These are phyloP conservation scores for Iris pallida DNA, from an alignment of 116 monocot genomes.

Conservation along the genomic window DNA sequence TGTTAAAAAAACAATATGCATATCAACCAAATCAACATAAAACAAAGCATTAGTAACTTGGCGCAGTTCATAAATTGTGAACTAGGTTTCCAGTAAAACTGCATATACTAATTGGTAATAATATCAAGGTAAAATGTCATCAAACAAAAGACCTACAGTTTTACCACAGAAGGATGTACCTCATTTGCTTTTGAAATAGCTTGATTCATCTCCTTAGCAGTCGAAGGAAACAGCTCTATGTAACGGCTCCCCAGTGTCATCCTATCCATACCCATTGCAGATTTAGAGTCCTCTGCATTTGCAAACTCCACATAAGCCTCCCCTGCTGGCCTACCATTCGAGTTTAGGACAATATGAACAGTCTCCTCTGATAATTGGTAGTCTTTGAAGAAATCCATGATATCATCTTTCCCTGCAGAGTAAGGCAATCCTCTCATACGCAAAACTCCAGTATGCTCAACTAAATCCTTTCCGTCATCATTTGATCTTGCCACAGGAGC, in stretches of 20 bases:
- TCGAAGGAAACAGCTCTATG: slow-evolving; percentile 64
- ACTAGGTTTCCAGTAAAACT: too few relatives aligned
- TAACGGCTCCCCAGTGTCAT: slow-evolving; percentile 64
- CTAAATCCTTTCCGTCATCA: slow-evolving; percentile 39
- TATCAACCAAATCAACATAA: too few relatives aligned
- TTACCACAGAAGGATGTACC: slow-evolving; percentile 4
- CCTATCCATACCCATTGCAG: slow-evolving; percentile 61
- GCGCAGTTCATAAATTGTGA: too few relatives aligned
- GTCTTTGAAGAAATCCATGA: slow-evolving; percentile 54
- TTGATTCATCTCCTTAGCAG: slow-evolving; percentile 51
- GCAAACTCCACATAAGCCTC: slow-evolving; percentile 68
- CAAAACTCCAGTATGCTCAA: slow-evolving; percentile 46
- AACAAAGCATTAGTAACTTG: too few relatives aligned
- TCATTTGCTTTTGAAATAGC: slow-evolving; percentile 40
- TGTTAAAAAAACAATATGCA: too few relatives aligned
- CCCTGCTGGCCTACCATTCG: slow-evolving; percentile 47
- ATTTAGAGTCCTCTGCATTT: slow-evolving; percentile 47
- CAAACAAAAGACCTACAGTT: too few relatives aligned
- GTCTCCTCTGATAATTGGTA: background rate
- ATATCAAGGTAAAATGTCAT: too few relatives aligned
- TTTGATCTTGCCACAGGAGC: slow-evolving; percentile 22
- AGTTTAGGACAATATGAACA: slow-evolving; percentile 10
- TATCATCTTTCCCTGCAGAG: slow-evolving; percentile 59
- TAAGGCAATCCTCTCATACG: slow-evolving; percentile 56
- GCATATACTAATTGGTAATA: too few relatives aligned